Evolutionary conservation across 306 rosid genomes (phyloP), one percentile per base, ranked within the genome.

Genomic region (Cucumis hystrix): DNA sequence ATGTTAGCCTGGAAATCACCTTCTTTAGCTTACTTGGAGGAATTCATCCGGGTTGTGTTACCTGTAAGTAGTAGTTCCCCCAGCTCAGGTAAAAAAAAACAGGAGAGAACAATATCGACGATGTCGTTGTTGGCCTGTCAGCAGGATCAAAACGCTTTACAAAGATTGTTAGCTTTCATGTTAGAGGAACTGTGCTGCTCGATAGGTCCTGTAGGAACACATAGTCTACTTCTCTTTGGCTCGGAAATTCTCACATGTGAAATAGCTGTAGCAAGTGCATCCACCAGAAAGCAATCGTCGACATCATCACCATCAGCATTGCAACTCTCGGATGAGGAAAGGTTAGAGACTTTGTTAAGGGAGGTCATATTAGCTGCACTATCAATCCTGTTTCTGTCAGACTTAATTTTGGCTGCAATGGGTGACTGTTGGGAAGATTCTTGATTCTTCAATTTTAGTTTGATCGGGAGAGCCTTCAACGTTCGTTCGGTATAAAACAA

Each of bases 131-230:
- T 54, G 43, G 55, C 20, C 76, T 73, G 89, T 90, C 85, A 83
- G 84, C 88, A 79, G 82, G 88, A 65, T 96, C 87, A 96, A 85
- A 92, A 96, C 55, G 99, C 99, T 92, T 87, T 92, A 87, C 99
- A 96, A 80, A 92, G 99, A 87, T 92, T 87, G 91, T 87, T 95
- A 85, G 96, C 85, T 86, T 87, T 90, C 94, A 95, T 77, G 93
- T 92, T 96, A 91, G 99, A 92, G 61, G 99, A 96, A 82, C 91
- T 85, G 78, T 92, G 97, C 90, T 96, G 98, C 90, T 91, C 94
- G 56, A 92, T 86, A 6, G 96, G 97, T 58, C 98, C 89, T 0
- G 97, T 84, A 2, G 99, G 93, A 80, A 86, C 84, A 67, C 96
- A 96, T 76, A 96, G 65, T 82, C 97, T 87, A 84, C 85, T 96